Percentiles rank a stretch among this genome's conserved stretches.
Evolutionary conservation across 1,139 yeast genomes (phyloP).

Genomic region (Ogataea hybrid): DNA sequence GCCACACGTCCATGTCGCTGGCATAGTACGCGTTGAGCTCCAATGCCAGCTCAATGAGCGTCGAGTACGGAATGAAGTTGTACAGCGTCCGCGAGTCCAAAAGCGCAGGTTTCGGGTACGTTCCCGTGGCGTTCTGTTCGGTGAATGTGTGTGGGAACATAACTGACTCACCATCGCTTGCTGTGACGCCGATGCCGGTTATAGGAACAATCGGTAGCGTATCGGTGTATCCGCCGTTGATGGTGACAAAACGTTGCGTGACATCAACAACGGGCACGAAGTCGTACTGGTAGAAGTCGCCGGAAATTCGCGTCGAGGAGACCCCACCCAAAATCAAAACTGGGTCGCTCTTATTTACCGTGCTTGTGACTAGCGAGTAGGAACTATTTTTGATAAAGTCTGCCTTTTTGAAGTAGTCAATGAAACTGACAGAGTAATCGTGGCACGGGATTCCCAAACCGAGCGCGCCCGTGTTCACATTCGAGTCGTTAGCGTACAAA

Average conservation of each 20-base stretch:
- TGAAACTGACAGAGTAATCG: slow-evolving; percentile 38
- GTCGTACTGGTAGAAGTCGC: slow-evolving; percentile 47
- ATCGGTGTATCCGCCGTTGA: slow-evolving; percentile 30
- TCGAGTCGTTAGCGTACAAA: slow-evolving; percentile 38
- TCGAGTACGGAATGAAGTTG: slow-evolving; percentile 56
- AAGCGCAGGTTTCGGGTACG: slow-evolving; percentile 50
- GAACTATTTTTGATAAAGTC: slow-evolving; percentile 45
- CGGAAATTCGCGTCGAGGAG: slow-evolving; percentile 44
- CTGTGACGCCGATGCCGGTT: slow-evolving; percentile 49
- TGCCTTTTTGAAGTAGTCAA: slow-evolving; percentile 35
- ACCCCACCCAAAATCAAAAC: slow-evolving; percentile 60
- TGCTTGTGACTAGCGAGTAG: slow-evolving; percentile 54
- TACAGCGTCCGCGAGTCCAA: slow-evolving; percentile 58
- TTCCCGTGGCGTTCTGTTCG: slow-evolving; percentile 22
- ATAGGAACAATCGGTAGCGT: slow-evolving; percentile 58
- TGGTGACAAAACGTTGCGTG: slow-evolving; percentile 9
- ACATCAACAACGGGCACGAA: slow-evolving; percentile 44
- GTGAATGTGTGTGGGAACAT: slow-evolving; percentile 34
- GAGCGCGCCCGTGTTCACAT: slow-evolving; percentile 50
- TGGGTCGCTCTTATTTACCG: slow-evolving; percentile 23
- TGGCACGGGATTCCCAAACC: slow-evolving; percentile 52
- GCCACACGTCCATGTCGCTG: slow-evolving; percentile 52
- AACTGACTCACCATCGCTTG: slow-evolving; percentile 41
- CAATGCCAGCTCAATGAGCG: slow-evolving; percentile 63
- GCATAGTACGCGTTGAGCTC: slow-evolving; percentile 73